Percentiles rank a stretch among this genome's conserved stretches.
Conservation (phyloP, 2,329 filamentous ascomycete genomes). For the Trichophyton verrucosum region DNA sequence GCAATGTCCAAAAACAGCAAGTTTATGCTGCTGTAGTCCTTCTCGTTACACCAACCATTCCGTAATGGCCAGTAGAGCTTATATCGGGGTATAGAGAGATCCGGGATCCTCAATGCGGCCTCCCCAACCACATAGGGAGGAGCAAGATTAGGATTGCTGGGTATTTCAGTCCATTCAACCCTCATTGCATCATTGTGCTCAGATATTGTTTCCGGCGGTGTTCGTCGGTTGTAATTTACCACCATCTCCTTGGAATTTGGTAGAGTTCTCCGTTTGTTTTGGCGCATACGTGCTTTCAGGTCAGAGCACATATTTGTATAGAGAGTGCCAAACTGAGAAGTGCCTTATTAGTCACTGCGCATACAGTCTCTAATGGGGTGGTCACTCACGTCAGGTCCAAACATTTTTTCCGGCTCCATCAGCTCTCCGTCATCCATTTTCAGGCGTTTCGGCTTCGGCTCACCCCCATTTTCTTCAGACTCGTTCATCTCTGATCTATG, state of each 20-base stretch:
- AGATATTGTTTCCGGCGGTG: slow-evolving; percentile 71
- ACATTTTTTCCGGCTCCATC: slow-evolving; percentile 59
- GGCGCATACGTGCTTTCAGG: slow-evolving; percentile 78
- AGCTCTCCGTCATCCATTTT: slow-evolving; percentile 43
- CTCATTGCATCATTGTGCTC: slow-evolving; percentile 91
- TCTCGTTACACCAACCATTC: slow-evolving; percentile 78
- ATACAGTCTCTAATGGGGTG: not conserved
- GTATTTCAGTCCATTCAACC: slow-evolving; percentile 88
- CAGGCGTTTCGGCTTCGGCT: slow-evolving; percentile 59
- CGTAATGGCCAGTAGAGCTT: slow-evolving; percentile 87
- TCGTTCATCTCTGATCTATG: slow-evolving; percentile 66
- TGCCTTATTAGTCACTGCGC: slow-evolving; percentile 1
- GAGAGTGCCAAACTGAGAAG: slow-evolving; percentile 43
- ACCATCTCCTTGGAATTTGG: slow-evolving; percentile 97
- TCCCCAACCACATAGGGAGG: slow-evolving; percentile 69
- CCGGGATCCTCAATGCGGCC: slow-evolving; percentile 73
- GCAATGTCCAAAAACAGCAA: slow-evolving; percentile 79
- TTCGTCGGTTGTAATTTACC: slow-evolving; percentile 81
- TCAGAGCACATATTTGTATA: slow-evolving; percentile 77
- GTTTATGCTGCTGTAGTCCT: slow-evolving; percentile 68
- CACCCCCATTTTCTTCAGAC: slow-evolving; percentile 65
- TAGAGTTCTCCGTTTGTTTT: slow-evolving; percentile 85
- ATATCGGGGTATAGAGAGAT: slow-evolving; percentile 78
- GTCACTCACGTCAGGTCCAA: slow-evolving; percentile 65
- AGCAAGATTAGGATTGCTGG: slow-evolving; percentile 45